These are phyloP conservation scores for Aspergillus carlsbadensis DNA, from an alignment of 495 filamentous ascomycete genomes.

Conservation along the genomic window DNA sequence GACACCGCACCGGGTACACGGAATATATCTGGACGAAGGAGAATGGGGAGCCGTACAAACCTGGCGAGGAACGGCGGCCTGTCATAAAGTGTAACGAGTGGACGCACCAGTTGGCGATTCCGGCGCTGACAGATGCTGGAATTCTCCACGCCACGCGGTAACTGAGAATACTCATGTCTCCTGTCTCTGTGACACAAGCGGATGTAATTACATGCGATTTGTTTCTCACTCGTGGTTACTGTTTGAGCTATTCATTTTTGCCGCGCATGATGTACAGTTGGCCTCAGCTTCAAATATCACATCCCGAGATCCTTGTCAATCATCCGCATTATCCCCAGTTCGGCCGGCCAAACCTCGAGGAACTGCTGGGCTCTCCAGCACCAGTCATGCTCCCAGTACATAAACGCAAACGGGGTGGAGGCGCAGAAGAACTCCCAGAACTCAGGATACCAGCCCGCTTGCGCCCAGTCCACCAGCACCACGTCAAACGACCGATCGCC, in stretches of 20 bases:
- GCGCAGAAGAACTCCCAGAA: slow-evolving; percentile 31
- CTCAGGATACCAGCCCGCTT: slow-evolving; percentile 28
- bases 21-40: slow-evolving; percentile 17
- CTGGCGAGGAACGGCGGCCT: slow-evolving; percentile 11
- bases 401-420: slow-evolving; percentile 14
- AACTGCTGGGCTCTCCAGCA: slow-evolving; percentile 27
- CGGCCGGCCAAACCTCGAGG: slow-evolving; percentile 29
- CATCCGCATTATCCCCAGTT: slow-evolving; percentile 27
- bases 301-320: slow-evolving; percentile 28
- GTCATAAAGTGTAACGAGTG: slow-evolving; percentile 21
- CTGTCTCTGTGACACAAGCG: too few species aligned
- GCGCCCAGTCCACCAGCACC: slow-evolving; percentile 27
- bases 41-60: slow-evolving; percentile 16
- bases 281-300: slow-evolving; percentile 3
- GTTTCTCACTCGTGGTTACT: too few species aligned
- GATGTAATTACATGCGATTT: too few species aligned
- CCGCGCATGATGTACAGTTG: not conserved
- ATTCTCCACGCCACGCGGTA: slow-evolving; percentile 8
- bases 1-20: not conserved
- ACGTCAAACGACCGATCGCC: slow-evolving; percentile 27
- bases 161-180: too few species aligned
- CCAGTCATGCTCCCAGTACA: slow-evolving; percentile 30
- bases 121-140: slow-evolving; percentile 9
- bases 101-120: slow-evolving; percentile 17
- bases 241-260: too few species aligned